These are phyloP conservation scores for Penicillium sp. DNA, from an alignment of 2,329 filamentous ascomycete species.

Conservation along the genomic window DNA sequence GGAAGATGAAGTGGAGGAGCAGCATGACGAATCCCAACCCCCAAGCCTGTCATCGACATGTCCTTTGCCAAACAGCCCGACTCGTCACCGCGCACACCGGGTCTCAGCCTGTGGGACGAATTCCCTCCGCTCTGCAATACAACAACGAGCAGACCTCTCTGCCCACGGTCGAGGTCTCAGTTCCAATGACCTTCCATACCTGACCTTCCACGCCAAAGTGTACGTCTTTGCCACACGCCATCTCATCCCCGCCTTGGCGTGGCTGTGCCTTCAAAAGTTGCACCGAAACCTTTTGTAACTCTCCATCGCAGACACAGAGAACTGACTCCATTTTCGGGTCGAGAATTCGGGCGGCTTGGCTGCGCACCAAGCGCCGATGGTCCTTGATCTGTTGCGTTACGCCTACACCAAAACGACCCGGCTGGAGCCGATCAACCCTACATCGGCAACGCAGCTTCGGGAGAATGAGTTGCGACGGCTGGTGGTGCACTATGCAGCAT, in stretches of 20 bases:
- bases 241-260: slow-evolving; percentile 40
- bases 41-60: slow-evolving; percentile 33
- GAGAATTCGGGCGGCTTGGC: slow-evolving; percentile 23
- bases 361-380: slow-evolving; percentile 32
- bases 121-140: slow-evolving; percentile 38
- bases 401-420: slow-evolving; percentile 41
- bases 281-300: slow-evolving; percentile 38
- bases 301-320: slow-evolving; percentile 22
- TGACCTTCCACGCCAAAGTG: slow-evolving; percentile 45
- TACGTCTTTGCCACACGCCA: slow-evolving; percentile 45
- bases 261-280: slow-evolving; percentile 41
- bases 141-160: slow-evolving; percentile 21
- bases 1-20: slow-evolving; percentile 1
- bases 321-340: slow-evolving; percentile 14
- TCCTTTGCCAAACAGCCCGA: slow-evolving; percentile 37
- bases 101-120: slow-evolving; percentile 39
- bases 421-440: slow-evolving; percentile 38
- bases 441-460: slow-evolving; percentile 35
- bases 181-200: slow-evolving; percentile 34
- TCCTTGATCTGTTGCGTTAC: slow-evolving; percentile 40
- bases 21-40: slow-evolving; percentile 1
- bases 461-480: slow-evolving; percentile 43
- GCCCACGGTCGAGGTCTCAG: slow-evolving; percentile 6
- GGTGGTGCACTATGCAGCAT: slow-evolving; percentile 41
- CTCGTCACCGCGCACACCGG: slow-evolving; percentile 28